These are phyloP conservation scores for Ensete ventricosum DNA, from an alignment of 176 grass and related monocot species.

Conservation along the genomic window DNA sequence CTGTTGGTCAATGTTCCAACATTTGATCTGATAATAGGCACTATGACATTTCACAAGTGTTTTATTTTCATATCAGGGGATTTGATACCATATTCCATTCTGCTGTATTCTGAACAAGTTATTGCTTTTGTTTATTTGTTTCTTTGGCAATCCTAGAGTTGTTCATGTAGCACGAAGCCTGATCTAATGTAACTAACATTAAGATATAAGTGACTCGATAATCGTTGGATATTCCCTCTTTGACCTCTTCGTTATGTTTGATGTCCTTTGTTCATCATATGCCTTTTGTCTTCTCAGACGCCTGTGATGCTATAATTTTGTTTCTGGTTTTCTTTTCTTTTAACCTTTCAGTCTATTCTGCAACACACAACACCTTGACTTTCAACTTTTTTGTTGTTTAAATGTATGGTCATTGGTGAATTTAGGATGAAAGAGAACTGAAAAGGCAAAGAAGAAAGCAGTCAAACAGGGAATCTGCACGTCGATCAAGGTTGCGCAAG, in stretches of 20 bases:
- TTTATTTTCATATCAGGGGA: too few relatives aligned
- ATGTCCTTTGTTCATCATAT: background rate
- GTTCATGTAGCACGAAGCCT: too few relatives aligned
- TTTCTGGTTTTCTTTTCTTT: background rate
- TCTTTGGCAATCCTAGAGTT: background rate
- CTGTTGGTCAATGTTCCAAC: too few relatives aligned
- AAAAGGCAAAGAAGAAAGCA: constrained; percentile 92
- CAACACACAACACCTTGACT: background rate
- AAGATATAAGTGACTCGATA: too few relatives aligned
- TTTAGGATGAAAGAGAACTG: constrained; percentile 87
- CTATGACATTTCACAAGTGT: too few relatives aligned
- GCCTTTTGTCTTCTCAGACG: too few relatives aligned
- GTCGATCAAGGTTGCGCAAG: constrained; percentile 78
- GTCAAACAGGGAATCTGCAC: constrained; percentile 92
- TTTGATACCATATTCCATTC: background rate
- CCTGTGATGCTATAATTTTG: too few relatives aligned
- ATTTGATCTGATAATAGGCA: too few relatives aligned
- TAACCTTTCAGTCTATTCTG: too few relatives aligned
- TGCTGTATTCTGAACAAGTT: background rate
- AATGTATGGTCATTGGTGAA: constrained; percentile 1
- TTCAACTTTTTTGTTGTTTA: background rate
- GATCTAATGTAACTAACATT: too few relatives aligned
- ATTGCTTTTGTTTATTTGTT: background rate
- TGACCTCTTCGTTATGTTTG: background rate
- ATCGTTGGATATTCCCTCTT: background rate